Conservation (phyloP, 2,329 filamentous ascomycete genomes). For the Didymella glomerata region DNA sequence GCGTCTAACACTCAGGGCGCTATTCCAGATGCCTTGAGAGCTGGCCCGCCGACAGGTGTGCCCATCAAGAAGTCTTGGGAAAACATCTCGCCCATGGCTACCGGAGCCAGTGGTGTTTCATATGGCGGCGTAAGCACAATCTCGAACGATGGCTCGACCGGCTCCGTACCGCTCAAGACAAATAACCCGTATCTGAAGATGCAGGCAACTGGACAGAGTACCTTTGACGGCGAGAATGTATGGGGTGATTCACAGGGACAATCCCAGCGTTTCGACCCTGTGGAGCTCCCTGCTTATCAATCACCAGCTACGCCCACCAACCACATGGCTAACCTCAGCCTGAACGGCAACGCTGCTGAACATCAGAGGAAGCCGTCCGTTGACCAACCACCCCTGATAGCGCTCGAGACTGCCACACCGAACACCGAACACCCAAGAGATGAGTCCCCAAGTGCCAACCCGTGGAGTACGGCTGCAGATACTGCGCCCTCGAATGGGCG, state of each 20-base stretch:
- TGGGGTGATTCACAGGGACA: slow-evolving; percentile 50
- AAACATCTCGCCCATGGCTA: slow-evolving; percentile 41
- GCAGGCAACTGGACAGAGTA: slow-evolving; percentile 49
- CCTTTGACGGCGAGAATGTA: slow-evolving; percentile 49
- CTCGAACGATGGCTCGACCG: slow-evolving; percentile 38
- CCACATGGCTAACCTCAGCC: slow-evolving; percentile 49
- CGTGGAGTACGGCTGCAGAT: slow-evolving; percentile 43
- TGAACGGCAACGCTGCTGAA: slow-evolving; percentile 39
- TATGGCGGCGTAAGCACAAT: slow-evolving; percentile 42
- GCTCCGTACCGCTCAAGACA: slow-evolving; percentile 48
- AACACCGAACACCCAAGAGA: slow-evolving; percentile 34
- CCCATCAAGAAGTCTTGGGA: slow-evolving; percentile 43
- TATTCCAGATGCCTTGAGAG: slow-evolving; percentile 44
- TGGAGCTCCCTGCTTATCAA: slow-evolving; percentile 53
- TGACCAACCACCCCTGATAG: slow-evolving; percentile 30
- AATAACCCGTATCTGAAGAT: slow-evolving; percentile 57
- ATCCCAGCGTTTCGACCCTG: slow-evolving; percentile 44
- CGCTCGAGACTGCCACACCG: slow-evolving; percentile 28
- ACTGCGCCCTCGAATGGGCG: slow-evolving; percentile 27
- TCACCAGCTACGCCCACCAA: slow-evolving; percentile 52
- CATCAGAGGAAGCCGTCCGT: slow-evolving; percentile 33
- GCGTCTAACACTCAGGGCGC: slow-evolving; percentile 22
- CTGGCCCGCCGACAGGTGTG: slow-evolving; percentile 45
- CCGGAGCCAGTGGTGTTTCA: slow-evolving; percentile 40
- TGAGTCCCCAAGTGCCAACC: slow-evolving; percentile 36